Base-by-base conservation (phyloP, 495 filamentous ascomycete genomes). In the Neurospora pannonica region DNA sequence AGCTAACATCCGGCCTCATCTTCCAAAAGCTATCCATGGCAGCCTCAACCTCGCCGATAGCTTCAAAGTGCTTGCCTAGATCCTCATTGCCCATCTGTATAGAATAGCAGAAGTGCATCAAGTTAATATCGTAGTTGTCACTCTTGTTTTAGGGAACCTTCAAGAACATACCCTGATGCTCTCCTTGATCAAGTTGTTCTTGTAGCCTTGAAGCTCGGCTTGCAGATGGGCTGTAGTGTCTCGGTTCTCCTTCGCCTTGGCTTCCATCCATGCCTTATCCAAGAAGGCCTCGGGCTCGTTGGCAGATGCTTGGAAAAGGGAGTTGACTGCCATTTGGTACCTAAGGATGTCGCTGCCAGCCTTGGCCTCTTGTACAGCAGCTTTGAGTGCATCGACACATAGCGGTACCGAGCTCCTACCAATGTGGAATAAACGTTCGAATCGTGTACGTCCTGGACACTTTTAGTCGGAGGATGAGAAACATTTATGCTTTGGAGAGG, bases 131-230 rank as follows among this genome's bases (percentile, higher is more conserved):
- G 21, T 13, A 4, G 39, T 42, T 5, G 31, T 36, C 21, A 36
- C 28, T 9, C 15, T 38, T 46, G 4, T 9, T 4, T 0, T 21
- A 38, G 37, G 5, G 31, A 37, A 19, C 24, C 81, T 37, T 15
- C 17, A 38, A 38, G 24, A 71, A 76, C 90, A 72, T 87, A 97
- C 94, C 78, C 97, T 85, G 75, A 98, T 97, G 83, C 95, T 98
- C 82, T 99, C 96, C 81, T 98, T 98, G 76, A 99, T 94, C 42
- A 98, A 82, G 76, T 98, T 99, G 78, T 98, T 97, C 82, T 97
- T 99, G 83, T 98, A 98, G 8, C 92, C 92, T 80, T 93, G 93
- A 38, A 99, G 83, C 79, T 98, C 94, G 7, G 87, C 84, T 75
- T 97, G 92, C 73, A 98, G 84, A 69, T 92, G 89, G 46, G 92